phyloP scores from a whole-genome alignment of 768 basidiomycete genomes.

The Boletus insuetus region DNA sequence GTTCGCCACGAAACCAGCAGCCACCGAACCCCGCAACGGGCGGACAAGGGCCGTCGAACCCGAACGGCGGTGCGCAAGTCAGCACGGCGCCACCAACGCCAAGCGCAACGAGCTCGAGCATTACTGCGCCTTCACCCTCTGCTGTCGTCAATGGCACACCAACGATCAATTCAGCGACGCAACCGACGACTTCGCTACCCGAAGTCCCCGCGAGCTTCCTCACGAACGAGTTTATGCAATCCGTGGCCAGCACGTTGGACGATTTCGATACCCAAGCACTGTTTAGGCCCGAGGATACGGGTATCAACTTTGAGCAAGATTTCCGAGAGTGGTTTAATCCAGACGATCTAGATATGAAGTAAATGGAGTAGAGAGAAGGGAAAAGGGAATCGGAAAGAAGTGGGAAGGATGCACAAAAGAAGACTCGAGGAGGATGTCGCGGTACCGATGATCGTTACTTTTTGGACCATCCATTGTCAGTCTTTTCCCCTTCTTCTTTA shows the following conservation, averaged over 20 bases:
- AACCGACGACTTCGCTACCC: conserved; percentile 24
- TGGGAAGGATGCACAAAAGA: background rate
- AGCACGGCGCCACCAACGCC: conserved; percentile 39
- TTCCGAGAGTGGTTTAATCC: conserved; percentile 77
- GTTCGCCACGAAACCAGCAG: conserved; percentile 44
- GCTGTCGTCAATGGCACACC: conserved; percentile 33
- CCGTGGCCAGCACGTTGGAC: conserved; percentile 39
- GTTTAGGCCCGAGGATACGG: conserved; percentile 44
- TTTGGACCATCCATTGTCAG: conserved; percentile 11
- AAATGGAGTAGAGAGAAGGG: background rate
- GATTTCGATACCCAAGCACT: conserved; percentile 35
- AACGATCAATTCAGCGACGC: conserved; percentile 26
- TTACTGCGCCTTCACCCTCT: conserved; percentile 39
- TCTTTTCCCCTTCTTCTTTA: background rate
- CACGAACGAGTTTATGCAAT: conserved; percentile 45
- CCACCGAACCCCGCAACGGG: conserved; percentile 27
- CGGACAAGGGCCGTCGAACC: conserved; percentile 22
- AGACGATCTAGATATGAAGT: conserved; percentile 38
- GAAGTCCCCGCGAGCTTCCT: conserved; percentile 25
- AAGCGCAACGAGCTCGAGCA: conserved; percentile 29
- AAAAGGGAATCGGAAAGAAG: conserved; percentile 2
- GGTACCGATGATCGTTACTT: conserved; percentile 4
- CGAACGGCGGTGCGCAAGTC: conserved; percentile 19
- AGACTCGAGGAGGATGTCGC: background rate
- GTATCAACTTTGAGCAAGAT: conserved; percentile 66